Conservation (phyloP, 768 basidiomycete species). For the Boletus subparvulus region DNA sequence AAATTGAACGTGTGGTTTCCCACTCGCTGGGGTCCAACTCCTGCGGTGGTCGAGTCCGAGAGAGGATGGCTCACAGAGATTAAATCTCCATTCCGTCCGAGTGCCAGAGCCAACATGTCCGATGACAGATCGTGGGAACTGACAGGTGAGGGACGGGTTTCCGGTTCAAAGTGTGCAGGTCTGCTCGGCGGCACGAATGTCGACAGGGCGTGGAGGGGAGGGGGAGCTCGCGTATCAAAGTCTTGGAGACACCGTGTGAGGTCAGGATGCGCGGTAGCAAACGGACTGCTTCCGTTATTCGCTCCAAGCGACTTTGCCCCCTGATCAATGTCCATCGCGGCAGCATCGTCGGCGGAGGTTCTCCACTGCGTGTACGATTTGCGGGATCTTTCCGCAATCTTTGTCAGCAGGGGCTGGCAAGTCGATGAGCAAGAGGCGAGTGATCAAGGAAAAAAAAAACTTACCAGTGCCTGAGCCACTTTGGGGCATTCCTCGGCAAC, state of each 20-base stretch:
- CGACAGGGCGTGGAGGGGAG: slow-evolving; percentile 22
- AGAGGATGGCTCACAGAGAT: slow-evolving; percentile 17
- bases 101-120: slow-evolving; percentile 33
- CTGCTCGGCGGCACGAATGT: slow-evolving; percentile 23
- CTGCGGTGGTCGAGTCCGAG: slow-evolving; percentile 19
- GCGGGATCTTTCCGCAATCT: slow-evolving; percentile 51
- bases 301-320: not conserved
- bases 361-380: slow-evolving; percentile 44
- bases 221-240: slow-evolving; percentile 20
- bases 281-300: slow-evolving; percentile 12
- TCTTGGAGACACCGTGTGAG: slow-evolving; percentile 26
- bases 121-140: slow-evolving; percentile 30
- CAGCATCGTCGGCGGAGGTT: slow-evolving; percentile 18
- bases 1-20: slow-evolving; percentile 58
- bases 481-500: slow-evolving; percentile 60
- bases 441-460: slow-evolving; percentile 17
- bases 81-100: slow-evolving; percentile 31
- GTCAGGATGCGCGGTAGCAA: slow-evolving; percentile 24
- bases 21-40: slow-evolving; percentile 39
- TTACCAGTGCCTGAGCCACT: slow-evolving; percentile 57
- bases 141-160: slow-evolving; percentile 17
- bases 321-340: slow-evolving; percentile 30
- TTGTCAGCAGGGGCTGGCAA: slow-evolving; percentile 54
- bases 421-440: slow-evolving; percentile 8
- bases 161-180: slow-evolving; percentile 16